Evolutionary conservation across 495 filamentous ascomycete species (phyloP), one percentile per base, ranked within the genome.

Genomic region (Coniosporium apollinis): DNA sequence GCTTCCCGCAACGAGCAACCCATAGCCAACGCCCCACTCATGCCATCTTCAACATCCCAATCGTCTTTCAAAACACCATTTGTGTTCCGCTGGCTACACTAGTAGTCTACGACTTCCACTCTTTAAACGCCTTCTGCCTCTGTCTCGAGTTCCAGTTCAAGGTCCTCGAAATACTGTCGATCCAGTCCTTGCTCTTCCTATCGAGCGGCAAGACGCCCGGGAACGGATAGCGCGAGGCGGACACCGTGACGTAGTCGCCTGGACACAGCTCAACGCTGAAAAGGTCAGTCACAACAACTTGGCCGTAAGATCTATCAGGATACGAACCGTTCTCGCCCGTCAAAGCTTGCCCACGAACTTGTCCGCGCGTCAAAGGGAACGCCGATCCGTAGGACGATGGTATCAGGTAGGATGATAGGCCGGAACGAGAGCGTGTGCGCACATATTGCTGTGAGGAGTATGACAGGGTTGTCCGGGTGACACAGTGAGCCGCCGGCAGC

Each of bases 401-500:
- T 93, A 49, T 97, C 89, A 5, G 86, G 87, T 1, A 97, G 65
- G 41, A 97, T 86, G 50, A 97, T 85, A 5, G 89, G 89, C 1
- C 89, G 72, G 67, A 96, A 97, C 9, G 82, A 91, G 6, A 97
- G 66, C 0, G 91, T 94, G 56, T 97, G 89, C 11, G 89, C 84
- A 51, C 87, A 94, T 34, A 97, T 94, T 20, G 87, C 80, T 0
- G 86, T 94, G 2, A 97, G 70, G 2, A 97, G 74, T 54, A 97
- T 92, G 28, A 96, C 85, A 0, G 89, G 89, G 51, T 96, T 96
- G 38, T 96, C 91, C 0, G 89, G 89, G 46, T 97, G 89, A 40
- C 86, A 93, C 16, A 97, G 70, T 4, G 84, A 89, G 13, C 89
- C 89, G 9, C 91, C 91, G 10, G 91, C 89, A 0, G 87, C 87